Conservation (phyloP, 2,329 filamentous ascomycete species). For the Monilinia fructicola region DNA sequence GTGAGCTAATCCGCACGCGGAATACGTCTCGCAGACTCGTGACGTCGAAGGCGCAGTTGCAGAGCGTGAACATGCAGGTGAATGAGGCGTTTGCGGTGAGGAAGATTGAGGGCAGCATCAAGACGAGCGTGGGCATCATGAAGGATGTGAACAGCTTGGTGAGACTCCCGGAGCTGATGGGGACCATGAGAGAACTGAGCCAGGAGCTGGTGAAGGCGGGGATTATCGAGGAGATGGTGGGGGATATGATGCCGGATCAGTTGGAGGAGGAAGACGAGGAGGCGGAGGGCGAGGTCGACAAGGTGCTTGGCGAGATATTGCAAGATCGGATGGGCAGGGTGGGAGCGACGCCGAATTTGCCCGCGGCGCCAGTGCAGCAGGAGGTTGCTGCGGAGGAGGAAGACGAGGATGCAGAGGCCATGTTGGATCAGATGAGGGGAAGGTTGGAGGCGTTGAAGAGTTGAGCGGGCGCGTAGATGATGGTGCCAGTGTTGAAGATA, state of each 20-base stretch:
- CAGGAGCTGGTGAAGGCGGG: conserved; percentile 90
- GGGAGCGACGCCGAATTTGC: conserved; percentile 56
- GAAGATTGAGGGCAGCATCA: conserved; percentile 92
- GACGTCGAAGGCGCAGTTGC: conserved; percentile 88
- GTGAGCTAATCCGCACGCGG: conserved; percentile 80
- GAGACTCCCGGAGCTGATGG: conserved; percentile 78
- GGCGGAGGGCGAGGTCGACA: conserved; percentile 82
- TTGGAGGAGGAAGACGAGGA: conserved; percentile 72
- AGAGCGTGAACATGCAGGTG: conserved; percentile 95
- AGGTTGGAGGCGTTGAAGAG: conserved; percentile 88
- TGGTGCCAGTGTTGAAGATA: too few relatives aligned
- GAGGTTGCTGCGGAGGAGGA: conserved; percentile 64
- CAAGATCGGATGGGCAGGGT: conserved; percentile 75
- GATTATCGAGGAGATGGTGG: conserved; percentile 97
- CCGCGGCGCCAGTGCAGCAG: conserved; percentile 50
- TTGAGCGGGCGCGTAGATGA: conserved; percentile 43
- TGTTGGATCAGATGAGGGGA: conserved; percentile 92
- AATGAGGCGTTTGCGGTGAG: conserved; percentile 93
- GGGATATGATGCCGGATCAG: conserved; percentile 78
- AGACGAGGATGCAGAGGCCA: conserved; percentile 83
- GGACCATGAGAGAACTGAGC: conserved; percentile 85
- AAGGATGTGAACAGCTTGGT: conserved; percentile 90
- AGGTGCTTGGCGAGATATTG: conserved; percentile 86
- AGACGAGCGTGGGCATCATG: conserved; percentile 88
- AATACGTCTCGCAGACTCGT: conserved; percentile 71